A percentile compares a stretch with the other conserved stretches of the same genome.
These are phyloP conservation scores for Lentinula guzmanii DNA, from an alignment of 768 basidiomycete genomes.

Conservation along the genomic window DNA sequence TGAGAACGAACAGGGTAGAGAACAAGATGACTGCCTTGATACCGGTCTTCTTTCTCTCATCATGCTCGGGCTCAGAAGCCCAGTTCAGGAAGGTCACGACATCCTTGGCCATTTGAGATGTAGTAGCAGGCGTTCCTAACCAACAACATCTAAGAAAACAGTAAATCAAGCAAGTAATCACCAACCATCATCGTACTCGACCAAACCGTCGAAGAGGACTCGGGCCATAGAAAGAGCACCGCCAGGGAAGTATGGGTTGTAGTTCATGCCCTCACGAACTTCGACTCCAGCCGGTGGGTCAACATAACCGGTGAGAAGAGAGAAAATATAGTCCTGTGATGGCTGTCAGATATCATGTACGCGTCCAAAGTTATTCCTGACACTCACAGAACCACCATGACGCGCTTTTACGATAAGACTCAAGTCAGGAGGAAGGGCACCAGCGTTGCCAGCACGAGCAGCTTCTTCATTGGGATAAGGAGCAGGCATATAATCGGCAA, in stretches of 20 bases:
- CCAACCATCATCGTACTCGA: slow-evolving; percentile 93
- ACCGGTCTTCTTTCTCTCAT: slow-evolving; percentile 95
- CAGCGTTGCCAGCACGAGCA: slow-evolving; percentile 87
- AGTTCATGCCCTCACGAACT: slow-evolving; percentile 96
- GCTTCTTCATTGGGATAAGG: slow-evolving; percentile 99
- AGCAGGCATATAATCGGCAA: slow-evolving; percentile 91
- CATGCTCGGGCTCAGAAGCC: slow-evolving; percentile 98
- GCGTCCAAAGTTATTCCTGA: not conserved
- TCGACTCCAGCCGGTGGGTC: slow-evolving; percentile 95
- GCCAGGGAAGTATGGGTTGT: slow-evolving; percentile 98
- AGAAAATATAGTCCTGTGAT: slow-evolving; percentile 89
- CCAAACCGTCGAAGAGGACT: slow-evolving; percentile 90
- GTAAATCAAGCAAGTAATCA: not conserved
- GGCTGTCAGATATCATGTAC: not conserved
- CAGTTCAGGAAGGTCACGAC: slow-evolving; percentile 93
- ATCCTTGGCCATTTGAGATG: slow-evolving; percentile 99
- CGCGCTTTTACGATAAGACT: slow-evolving; percentile 97
- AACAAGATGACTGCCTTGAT: slow-evolving; percentile 94
- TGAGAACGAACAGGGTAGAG: slow-evolving; percentile 73
- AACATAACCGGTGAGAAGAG: slow-evolving; percentile 93
- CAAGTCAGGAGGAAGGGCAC: slow-evolving; percentile 95
- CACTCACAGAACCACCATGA: slow-evolving; percentile 88
- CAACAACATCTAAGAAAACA: not conserved
- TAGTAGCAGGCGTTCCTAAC: slow-evolving; percentile 88
- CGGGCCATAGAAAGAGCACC: slow-evolving; percentile 99